A percentile compares a stretch with the other conserved stretches of the same genome.
These are phyloP conservation scores for Curvularia eragrostidis DNA, from an alignment of 2,329 filamentous ascomycete species.

Conservation along the genomic window DNA sequence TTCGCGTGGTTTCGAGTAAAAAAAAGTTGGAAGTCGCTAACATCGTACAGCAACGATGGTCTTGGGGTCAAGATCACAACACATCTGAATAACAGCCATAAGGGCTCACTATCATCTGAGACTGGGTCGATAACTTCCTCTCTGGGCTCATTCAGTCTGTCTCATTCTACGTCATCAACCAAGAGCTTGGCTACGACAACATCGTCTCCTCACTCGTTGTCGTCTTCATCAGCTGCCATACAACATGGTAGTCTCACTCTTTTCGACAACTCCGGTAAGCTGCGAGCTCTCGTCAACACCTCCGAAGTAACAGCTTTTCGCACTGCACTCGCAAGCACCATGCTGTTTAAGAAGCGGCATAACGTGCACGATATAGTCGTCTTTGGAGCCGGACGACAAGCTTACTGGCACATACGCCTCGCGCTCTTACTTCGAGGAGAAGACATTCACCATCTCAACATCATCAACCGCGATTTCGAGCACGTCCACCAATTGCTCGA, in stretches of 20 bases:
- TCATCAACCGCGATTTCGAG: slow-evolving; percentile 78
- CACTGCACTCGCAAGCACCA: slow-evolving; percentile 68
- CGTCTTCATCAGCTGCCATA: slow-evolving; percentile 51
- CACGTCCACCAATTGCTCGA: slow-evolving; percentile 61
- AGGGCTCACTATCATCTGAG: slow-evolving; percentile 24
- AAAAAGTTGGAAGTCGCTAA: background rate
- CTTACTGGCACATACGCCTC: slow-evolving; percentile 92
- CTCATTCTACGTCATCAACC: slow-evolving; percentile 29
- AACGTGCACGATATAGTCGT: slow-evolving; percentile 78
- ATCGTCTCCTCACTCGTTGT: slow-evolving; percentile 25
- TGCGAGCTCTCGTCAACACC: slow-evolving; percentile 69
- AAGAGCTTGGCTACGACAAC: slow-evolving; percentile 31
- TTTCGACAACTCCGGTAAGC: slow-evolving; percentile 63
- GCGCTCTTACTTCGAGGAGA: slow-evolving; percentile 73
- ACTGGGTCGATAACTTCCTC: slow-evolving; percentile 46
- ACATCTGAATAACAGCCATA: slow-evolving; percentile 48
- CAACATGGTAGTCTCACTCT: slow-evolving; percentile 63
- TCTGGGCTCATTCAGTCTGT: slow-evolving; percentile 39
- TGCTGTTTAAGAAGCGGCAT: slow-evolving; percentile 68
- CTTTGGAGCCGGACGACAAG: slow-evolving; percentile 88
- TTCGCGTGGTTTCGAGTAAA: background rate
- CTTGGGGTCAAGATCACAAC: slow-evolving; percentile 72
- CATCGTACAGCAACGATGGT: slow-evolving; percentile 56
- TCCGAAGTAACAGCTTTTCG: slow-evolving; percentile 73
- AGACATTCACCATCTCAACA: slow-evolving; percentile 79